phyloP scores from a whole-genome alignment of 495 filamentous ascomycete species.

The Hyaloscypha hepaticicola region DNA sequence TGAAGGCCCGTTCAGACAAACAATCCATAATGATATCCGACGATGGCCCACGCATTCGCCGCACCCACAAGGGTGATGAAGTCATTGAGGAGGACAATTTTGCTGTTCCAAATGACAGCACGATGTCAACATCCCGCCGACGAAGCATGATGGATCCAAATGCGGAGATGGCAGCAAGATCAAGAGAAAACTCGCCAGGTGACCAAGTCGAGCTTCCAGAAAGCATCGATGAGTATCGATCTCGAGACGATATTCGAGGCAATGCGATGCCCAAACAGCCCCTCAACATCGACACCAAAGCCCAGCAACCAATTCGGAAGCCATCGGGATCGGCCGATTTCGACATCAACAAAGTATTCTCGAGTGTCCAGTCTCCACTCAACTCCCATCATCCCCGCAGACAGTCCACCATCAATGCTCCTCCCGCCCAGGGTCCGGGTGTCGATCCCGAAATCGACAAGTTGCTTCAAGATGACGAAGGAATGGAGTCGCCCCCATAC shows the following conservation, averaged over 20 bases:
- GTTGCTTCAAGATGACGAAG: conserved; percentile 79
- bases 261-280: conserved; percentile 36
- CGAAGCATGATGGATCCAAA: conserved; percentile 39
- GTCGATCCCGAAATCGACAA: conserved; percentile 88
- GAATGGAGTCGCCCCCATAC: conserved; percentile 81
- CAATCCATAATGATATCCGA: conserved; percentile 84
- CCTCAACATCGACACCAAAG: conserved; percentile 51
- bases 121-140: conserved; percentile 40
- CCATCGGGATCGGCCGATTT: conserved; percentile 51
- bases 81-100: conserved; percentile 66
- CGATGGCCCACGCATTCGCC: conserved; percentile 77
- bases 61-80: conserved; percentile 96
- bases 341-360: conserved; percentile 71
- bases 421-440: conserved; percentile 49
- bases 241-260: conserved; percentile 36
- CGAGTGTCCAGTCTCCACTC: conserved; percentile 61
- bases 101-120: conserved; percentile 38
- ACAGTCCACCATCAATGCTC: conserved; percentile 46
- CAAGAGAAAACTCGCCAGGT: conserved; percentile 32
- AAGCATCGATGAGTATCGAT: conserved; percentile 29
- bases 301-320: conserved; percentile 23
- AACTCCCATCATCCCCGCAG: conserved; percentile 35
- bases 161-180: conserved; percentile 32
- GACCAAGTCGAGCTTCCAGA: conserved; percentile 29
- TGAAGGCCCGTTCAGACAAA: conserved; percentile 69